A percentile compares a stretch with the other conserved stretches of the same genome.
phyloP scores from a whole-genome alignment of 352 stramenopile genomes.

The Phytophthora parvispora region DNA sequence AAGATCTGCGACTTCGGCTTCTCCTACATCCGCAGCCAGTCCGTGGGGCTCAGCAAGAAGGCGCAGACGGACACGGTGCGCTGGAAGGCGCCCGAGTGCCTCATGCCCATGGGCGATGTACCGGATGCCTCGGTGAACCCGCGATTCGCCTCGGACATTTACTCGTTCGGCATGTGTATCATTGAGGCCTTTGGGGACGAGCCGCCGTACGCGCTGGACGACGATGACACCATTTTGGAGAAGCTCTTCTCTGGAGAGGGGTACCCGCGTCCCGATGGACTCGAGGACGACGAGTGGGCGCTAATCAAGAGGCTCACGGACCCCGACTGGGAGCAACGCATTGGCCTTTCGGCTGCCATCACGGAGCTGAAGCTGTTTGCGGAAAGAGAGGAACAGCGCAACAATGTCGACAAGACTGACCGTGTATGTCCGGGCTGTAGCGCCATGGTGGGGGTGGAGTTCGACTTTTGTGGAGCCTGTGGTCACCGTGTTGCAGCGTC shows the following conservation, averaged over 20 bases:
- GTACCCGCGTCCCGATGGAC: slow-evolving; percentile 15
- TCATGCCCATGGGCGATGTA: slow-evolving; percentile 24
- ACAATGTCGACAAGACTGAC: slow-evolving; percentile 25
- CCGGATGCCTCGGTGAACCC: slow-evolving; percentile 28
- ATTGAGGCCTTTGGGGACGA: slow-evolving; percentile 39
- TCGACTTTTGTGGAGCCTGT: slow-evolving; percentile 32
- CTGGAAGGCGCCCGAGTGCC: slow-evolving; percentile 50
- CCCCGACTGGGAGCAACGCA: slow-evolving; percentile 17
- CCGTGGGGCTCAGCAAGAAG: slow-evolving; percentile 36
- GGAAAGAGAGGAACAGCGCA: slow-evolving; percentile 12
- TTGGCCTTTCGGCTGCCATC: slow-evolving; percentile 12
- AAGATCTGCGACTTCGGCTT: slow-evolving; percentile 60
- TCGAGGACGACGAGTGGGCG: slow-evolving; percentile 26
- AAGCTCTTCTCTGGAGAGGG: slow-evolving; percentile 24
- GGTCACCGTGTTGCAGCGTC: slow-evolving; percentile 18
- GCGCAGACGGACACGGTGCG: slow-evolving; percentile 27
- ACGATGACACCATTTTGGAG: slow-evolving; percentile 39
- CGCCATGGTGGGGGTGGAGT: slow-evolving; percentile 26
- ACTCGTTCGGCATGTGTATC: slow-evolving; percentile 53
- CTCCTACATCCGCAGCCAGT: slow-evolving; percentile 42
- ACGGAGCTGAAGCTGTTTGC: slow-evolving; percentile 14
- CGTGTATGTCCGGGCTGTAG: slow-evolving; percentile 25
- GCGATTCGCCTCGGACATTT: slow-evolving; percentile 52
- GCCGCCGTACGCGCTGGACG: slow-evolving; percentile 29
- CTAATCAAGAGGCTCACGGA: slow-evolving; percentile 16